Base-by-base conservation (phyloP, 2,329 filamentous ascomycete species). In the Lecanosticta acicola region DNA sequence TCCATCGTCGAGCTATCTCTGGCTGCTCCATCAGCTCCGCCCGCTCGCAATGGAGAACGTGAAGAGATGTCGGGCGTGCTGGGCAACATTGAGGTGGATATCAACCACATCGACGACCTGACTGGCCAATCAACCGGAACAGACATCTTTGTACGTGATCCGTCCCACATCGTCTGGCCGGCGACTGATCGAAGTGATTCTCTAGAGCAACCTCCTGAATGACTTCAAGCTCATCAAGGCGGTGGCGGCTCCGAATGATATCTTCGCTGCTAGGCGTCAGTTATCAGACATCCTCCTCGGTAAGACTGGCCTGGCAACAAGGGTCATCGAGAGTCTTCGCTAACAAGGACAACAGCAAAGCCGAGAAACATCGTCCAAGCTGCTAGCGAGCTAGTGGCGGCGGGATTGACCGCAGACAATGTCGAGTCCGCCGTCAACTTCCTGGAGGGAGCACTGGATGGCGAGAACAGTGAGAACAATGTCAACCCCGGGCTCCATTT, bases 341-440 rank as follows among this genome's bases (percentile, higher is more conserved):
- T 29, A 7, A 29, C 24, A 29, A 5, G 24, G 11, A 19, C 43
- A 8, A 36, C 29, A 10, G 37, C 43, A 18, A 46, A 18, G 4
- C 43, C 43, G 11, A 39, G 62, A 1, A 55, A 59, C 26, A 62
- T 65, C 10, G 56, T 55, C 33, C 51, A 57, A 7, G 54, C 54
- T 11, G 46, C 53, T 39, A 62, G 53, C 7, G 37, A 56, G 8
- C 32, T 64, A 3, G 53, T 59, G 5, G 56, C 53, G 7, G 56
- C 55, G 11, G 63, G 64, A 8, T 46, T 67, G n/a, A 58, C 56
- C 2, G 50, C 52, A 2, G 55, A 60, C n/a, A 60, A 58, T 19
- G 42, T 59, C 5, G 45, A 43, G 0, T 45, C 45, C 19, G 37
- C 53, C 14, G 20, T 59, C 3, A 33, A 48, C 4, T 58, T 54